Percentiles rank a stretch among this genome's conserved stretches.
Evolutionary conservation across 1,284 basidiomycete genomes (phyloP).

Genomic region (Pseudozyma tsukubaensis): DNA sequence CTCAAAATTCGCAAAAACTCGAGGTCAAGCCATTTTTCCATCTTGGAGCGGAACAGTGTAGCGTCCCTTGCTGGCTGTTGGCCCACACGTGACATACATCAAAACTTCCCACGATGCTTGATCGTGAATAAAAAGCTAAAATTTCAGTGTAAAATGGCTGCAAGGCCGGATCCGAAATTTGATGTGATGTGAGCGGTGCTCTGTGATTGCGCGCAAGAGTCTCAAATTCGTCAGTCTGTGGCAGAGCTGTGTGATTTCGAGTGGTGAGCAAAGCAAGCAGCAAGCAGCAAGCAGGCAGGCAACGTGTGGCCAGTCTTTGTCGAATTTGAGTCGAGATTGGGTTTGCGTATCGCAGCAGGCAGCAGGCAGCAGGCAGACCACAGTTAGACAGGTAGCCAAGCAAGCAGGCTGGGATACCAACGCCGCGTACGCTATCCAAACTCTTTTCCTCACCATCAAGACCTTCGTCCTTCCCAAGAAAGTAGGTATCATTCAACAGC

Average conservation of each 20-base stretch:
- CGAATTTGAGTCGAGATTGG: too few species aligned
- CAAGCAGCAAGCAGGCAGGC: conserved; percentile 3
- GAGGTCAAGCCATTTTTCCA: too few species aligned
- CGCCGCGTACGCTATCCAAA: conserved; percentile 13
- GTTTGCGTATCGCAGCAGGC: too few species aligned
- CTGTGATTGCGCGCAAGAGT: conserved; percentile 4
- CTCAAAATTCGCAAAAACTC: not conserved
- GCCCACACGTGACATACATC: not conserved
- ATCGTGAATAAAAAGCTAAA: too few species aligned
- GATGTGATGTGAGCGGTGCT: not conserved
- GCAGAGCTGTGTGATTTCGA: too few species aligned
- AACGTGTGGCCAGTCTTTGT: not conserved
- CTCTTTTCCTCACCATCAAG: conserved; percentile 50
- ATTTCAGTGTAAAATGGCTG: too few species aligned
- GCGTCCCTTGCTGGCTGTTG: too few species aligned
- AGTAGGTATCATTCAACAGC: conserved; percentile 34
- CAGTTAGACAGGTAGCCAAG: conserved; percentile 4
- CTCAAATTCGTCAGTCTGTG: conserved; percentile 2
- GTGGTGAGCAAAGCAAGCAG: too few species aligned
- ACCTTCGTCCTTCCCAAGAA: conserved; percentile 33
- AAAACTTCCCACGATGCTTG: conserved; percentile 3
- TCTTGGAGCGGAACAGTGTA: not conserved
- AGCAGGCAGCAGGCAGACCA: conserved; percentile 6
- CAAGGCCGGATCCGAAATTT: conserved; percentile 4
- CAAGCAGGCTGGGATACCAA: conserved; percentile 24